phyloP scores from a whole-genome alignment of 2,329 filamentous ascomycete species.

The Passalora sequoiae region DNA sequence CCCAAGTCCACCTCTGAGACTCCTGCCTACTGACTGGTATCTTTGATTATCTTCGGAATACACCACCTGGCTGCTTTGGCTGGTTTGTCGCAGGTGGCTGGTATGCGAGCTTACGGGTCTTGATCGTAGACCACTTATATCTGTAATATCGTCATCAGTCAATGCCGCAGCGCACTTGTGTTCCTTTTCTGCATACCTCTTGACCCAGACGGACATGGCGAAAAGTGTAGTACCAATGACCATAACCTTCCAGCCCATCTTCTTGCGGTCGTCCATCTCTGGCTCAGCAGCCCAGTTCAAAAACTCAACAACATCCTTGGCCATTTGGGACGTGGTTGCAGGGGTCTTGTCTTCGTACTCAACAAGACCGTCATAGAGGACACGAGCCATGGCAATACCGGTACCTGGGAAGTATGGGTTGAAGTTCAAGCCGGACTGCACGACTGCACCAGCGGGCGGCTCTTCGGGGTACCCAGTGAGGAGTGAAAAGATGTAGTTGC shows the following conservation, averaged over 20 bases:
- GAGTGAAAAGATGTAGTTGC: slow-evolving; percentile 96
- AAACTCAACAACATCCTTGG: slow-evolving; percentile 98
- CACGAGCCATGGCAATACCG: slow-evolving; percentile 97
- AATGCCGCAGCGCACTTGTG: not conserved
- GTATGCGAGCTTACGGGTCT: slow-evolving; percentile 76
- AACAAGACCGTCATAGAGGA: slow-evolving; percentile 93
- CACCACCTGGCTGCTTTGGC: slow-evolving; percentile 20
- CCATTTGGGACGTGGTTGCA: slow-evolving; percentile 96
- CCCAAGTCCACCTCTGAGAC: slow-evolving; percentile 12
- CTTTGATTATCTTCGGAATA: slow-evolving; percentile 26
- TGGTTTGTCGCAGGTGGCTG: slow-evolving; percentile 16
- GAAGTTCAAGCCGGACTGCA: slow-evolving; percentile 93
- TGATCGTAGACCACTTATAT: slow-evolving; percentile 97
- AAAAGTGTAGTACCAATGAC: slow-evolving; percentile 72
- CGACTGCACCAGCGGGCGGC: slow-evolving; percentile 78
- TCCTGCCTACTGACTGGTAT: slow-evolving; percentile 6
- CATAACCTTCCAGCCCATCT: slow-evolving; percentile 97
- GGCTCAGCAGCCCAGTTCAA: slow-evolving; percentile 98
- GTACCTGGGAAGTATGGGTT: slow-evolving; percentile 99
- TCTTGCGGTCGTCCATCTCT: slow-evolving; percentile 99
- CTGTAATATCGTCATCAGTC: slow-evolving; percentile 34
- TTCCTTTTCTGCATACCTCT: slow-evolving; percentile 56
- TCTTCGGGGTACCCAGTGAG: slow-evolving; percentile 97
- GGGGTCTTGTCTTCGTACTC: slow-evolving; percentile 97
- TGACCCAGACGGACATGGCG: slow-evolving; percentile 90